Evolutionary conservation across 352 stramenopile species (phyloP).

Genomic region (Globisporangium uncinulatum): DNA sequence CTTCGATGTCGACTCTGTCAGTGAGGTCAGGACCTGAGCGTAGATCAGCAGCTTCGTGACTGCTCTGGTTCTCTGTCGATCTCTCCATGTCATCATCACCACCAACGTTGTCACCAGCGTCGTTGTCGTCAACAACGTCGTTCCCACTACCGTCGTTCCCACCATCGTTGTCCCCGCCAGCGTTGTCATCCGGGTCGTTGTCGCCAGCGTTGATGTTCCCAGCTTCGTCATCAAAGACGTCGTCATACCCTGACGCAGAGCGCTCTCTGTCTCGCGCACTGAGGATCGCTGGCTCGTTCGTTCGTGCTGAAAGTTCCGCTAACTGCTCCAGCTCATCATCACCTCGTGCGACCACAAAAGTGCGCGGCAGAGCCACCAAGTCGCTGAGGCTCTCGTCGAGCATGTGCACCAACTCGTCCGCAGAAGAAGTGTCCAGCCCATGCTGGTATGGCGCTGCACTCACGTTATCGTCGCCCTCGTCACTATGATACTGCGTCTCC

Average conservation of each 20-base stretch:
- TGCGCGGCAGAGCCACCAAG: constrained; percentile 1
- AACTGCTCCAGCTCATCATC: neutral
- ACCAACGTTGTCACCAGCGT: neutral
- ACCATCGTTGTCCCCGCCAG: neutral
- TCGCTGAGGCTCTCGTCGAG: constrained; percentile 52
- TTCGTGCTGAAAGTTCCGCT: neutral
- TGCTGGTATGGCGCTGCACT: neutral
- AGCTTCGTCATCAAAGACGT: constrained; percentile 44
- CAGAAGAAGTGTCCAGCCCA: constrained; percentile 6
- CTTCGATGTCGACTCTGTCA: neutral
- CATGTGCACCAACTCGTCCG: constrained; percentile 44
- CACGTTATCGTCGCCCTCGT: neutral
- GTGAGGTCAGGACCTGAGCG: too few species aligned
- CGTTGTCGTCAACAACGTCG: neutral
- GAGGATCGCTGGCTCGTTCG: neutral
- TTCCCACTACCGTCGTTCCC: neutral
- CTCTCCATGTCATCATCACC: neutral
- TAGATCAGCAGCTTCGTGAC: constrained; percentile 2
- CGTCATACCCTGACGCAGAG: constrained; percentile 31
- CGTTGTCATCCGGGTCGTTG: constrained; percentile 11
- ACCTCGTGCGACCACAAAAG: too few species aligned
- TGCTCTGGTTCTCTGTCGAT: constrained; percentile 1
- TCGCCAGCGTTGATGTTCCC: too few species aligned
- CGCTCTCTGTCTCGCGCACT: constrained; percentile 4
- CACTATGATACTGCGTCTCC: neutral